Evolutionary conservation across 2,329 filamentous ascomycete genomes (phyloP).

Genomic region (Fusarium sp.): DNA sequence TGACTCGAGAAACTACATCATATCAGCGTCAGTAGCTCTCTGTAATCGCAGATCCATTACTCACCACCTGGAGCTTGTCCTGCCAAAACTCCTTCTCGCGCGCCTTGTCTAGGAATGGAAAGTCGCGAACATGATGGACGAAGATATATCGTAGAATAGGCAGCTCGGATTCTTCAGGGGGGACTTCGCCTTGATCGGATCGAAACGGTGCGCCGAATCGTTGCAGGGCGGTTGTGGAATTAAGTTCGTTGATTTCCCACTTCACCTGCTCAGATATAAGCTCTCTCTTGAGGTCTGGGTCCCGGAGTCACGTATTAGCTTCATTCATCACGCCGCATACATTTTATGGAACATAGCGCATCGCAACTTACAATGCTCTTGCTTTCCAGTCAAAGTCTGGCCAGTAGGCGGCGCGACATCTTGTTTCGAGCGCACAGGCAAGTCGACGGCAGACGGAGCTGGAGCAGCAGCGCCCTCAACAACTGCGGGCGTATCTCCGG

Average conservation of each 20-base stretch:
- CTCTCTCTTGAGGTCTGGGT: slow-evolving; percentile 87
- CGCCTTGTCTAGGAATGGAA: slow-evolving; percentile 96
- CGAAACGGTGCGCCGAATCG: slow-evolving; percentile 96
- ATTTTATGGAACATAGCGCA: neutral
- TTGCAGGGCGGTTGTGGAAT: slow-evolving; percentile 92
- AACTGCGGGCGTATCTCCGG: slow-evolving; percentile 43
- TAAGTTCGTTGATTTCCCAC: slow-evolving; percentile 91
- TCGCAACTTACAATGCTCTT: slow-evolving; percentile 86
- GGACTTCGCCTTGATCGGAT: slow-evolving; percentile 91
- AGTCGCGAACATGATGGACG: slow-evolving; percentile 96
- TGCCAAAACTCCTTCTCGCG: slow-evolving; percentile 99
- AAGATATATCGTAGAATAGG: slow-evolving; percentile 97
- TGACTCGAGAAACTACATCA: slow-evolving; percentile 85
- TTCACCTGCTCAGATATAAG: slow-evolving; percentile 90
- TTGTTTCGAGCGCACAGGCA: slow-evolving; percentile 51
- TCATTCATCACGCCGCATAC: neutral
- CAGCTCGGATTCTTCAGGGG: slow-evolving; percentile 91
- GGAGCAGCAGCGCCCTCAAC: slow-evolving; percentile 36
- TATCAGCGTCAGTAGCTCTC: slow-evolving; percentile 14
- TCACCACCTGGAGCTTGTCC: slow-evolving; percentile 92
- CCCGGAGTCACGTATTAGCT: slow-evolving; percentile 26
- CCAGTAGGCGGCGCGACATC: slow-evolving; percentile 55
- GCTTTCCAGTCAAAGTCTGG: slow-evolving; percentile 84
- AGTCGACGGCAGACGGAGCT: slow-evolving; percentile 36
- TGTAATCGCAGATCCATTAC: slow-evolving; percentile 53